These are phyloP conservation scores for Friedmanniomyces simplex DNA, from an alignment of 495 filamentous ascomycete species.

Conservation along the genomic window DNA sequence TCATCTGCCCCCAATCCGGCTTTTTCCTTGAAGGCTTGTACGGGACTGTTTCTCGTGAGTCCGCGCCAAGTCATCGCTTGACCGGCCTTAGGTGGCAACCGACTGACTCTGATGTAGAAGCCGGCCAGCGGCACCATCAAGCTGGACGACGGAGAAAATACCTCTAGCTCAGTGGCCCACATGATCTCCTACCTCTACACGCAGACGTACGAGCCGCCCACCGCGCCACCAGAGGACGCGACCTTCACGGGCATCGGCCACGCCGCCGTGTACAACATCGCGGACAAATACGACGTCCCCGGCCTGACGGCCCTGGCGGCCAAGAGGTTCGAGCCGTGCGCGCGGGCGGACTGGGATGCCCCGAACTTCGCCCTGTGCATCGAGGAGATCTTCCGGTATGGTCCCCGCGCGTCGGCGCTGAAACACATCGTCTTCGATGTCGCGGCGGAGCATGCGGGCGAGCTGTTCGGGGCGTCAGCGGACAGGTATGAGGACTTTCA, in stretches of 20 bases:
- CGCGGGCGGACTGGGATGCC: not conserved
- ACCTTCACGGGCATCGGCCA: not conserved
- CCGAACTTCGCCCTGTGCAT: not conserved
- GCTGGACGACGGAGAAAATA: constrained; percentile 8
- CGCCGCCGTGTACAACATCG: not conserved
- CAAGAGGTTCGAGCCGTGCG: not conserved
- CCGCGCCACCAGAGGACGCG: too few species aligned
- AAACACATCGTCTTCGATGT: not conserved
- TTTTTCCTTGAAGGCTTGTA: constrained; percentile 32
- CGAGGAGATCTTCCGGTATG: not conserved
- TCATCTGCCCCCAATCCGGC: constrained; percentile 34
- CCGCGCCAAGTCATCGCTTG: not conserved
- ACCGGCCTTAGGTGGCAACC: not conserved
- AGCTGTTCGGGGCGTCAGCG: not conserved
- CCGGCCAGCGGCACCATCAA: not conserved
- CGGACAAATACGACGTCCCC: constrained; percentile 6
- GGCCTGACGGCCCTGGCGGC: not conserved
- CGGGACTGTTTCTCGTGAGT: constrained; percentile 31
- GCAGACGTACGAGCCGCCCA: not conserved
- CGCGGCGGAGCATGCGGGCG: not conserved
- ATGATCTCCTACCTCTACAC: constrained; percentile 15
- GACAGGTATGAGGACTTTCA: not conserved
- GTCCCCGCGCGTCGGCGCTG: not conserved
- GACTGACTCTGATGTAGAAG: not conserved
- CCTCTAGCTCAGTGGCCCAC: constrained; percentile 4